Evolutionary conservation across 805 yeast species (phyloP).

Genomic region (Kockiozyma suomiensis): DNA sequence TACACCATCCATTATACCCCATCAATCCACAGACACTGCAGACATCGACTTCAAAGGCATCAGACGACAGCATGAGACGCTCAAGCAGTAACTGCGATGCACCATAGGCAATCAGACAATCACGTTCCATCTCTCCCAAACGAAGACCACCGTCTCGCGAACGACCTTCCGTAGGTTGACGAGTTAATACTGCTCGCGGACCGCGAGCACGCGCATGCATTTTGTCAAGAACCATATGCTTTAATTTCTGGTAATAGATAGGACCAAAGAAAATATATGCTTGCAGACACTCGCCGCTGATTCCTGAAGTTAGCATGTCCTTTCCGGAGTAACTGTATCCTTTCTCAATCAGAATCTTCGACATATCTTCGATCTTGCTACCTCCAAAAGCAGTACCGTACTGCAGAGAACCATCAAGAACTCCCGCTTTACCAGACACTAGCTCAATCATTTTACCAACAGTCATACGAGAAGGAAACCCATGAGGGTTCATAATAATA

Average conservation of each 20-base stretch:
- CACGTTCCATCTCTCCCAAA: constrained; percentile 99
- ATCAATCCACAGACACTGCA: constrained; percentile 93
- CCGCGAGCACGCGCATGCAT: constrained; percentile 99
- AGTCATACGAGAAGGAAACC: constrained; percentile 99
- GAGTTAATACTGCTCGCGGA: constrained; percentile 94
- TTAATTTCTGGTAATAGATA: constrained; percentile 94
- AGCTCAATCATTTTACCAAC: constrained; percentile 98
- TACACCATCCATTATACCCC: constrained; percentile 98
- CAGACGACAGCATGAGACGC: constrained; percentile 94
- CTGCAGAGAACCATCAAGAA: constrained; percentile 83
- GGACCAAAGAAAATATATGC: constrained; percentile 99
- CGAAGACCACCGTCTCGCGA: constrained; percentile 98
- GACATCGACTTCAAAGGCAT: constrained; percentile 95
- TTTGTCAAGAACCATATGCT: constrained; percentile 98
- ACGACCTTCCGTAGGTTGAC: constrained; percentile 99
- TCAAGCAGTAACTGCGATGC: constrained; percentile 93
- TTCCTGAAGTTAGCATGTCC: constrained; percentile 96
- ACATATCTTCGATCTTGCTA: constrained; percentile 93
- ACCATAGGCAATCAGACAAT: constrained; percentile 98
- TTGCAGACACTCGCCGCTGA: constrained; percentile 95
- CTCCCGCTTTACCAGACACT: constrained; percentile 97
- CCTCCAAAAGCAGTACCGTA: constrained; percentile 99
- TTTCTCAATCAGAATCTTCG: constrained; percentile 80
- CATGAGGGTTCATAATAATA: constrained; percentile 98
- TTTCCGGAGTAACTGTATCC: constrained; percentile 96